phyloP scores from a whole-genome alignment of 495 filamentous ascomycete genomes.

The Clavariopsis aquatica region DNA sequence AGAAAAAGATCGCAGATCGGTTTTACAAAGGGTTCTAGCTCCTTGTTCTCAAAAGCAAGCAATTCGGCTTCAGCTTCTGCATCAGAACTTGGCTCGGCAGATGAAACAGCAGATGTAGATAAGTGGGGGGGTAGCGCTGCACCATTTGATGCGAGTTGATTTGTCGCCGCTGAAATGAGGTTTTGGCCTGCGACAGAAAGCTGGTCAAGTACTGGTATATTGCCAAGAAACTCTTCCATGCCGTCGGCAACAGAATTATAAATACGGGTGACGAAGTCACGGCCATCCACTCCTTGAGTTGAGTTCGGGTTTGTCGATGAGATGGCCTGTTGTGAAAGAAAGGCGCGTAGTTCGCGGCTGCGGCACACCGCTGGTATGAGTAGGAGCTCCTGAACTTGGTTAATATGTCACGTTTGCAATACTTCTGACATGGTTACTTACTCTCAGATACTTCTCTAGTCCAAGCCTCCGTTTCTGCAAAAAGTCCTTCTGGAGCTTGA shows the following conservation, averaged over 20 bases:
- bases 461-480: slow-evolving; percentile 81
- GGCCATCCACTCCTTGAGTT: slow-evolving; percentile 59
- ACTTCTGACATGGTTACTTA: slow-evolving; percentile 8
- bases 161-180: slow-evolving; percentile 83
- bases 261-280: slow-evolving; percentile 89
- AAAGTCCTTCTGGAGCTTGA: slow-evolving; percentile 96
- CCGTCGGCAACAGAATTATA: slow-evolving; percentile 96
- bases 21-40: slow-evolving; percentile 93
- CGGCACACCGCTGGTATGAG: slow-evolving; percentile 90
- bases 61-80: slow-evolving; percentile 95
- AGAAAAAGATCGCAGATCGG: slow-evolving; percentile 98
- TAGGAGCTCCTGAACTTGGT: slow-evolving; percentile 60
- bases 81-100: slow-evolving; percentile 51
- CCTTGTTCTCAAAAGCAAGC: slow-evolving; percentile 85
- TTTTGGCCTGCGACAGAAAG: slow-evolving; percentile 91
- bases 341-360: slow-evolving; percentile 87
- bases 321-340: slow-evolving; percentile 88
- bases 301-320: slow-evolving; percentile 44
- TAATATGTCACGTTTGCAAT: background rate
- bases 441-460: slow-evolving; percentile 82
- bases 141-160: slow-evolving; percentile 59
- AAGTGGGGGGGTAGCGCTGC: slow-evolving; percentile 40
- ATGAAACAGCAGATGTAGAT: slow-evolving; percentile 13
- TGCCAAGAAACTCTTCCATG: slow-evolving; percentile 96
- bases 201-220: slow-evolving; percentile 93